Base-by-base conservation (phyloP, 495 filamentous ascomycete genomes). In the Aeminium ludgeri region DNA sequence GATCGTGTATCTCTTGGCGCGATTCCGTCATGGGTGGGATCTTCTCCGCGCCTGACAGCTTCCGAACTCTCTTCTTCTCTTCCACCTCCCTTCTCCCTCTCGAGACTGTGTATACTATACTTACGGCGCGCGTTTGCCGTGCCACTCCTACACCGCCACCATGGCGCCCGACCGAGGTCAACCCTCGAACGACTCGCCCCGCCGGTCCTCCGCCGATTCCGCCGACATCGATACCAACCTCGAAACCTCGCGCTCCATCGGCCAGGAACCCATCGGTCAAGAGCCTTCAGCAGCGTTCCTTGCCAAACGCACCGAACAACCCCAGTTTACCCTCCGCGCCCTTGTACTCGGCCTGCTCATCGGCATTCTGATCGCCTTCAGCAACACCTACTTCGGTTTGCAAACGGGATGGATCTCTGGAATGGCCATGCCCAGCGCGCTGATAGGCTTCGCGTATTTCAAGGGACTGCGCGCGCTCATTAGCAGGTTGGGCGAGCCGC, bases 401-500 rank as follows among this genome's bases (percentile, higher is more conserved):
- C 91, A 99, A 58, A 95, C 87, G 2, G 91, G 91, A 51, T 99
- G 89, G 87, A 69, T 79, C 40, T 74, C 67, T 41, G 73, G 76
- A 3, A 85, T 85, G 80, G 68, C 78, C 11, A 96, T 99, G 91
- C 91, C 91, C 0, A 78, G 86, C 1, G 82, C 84, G 8, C 61
- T 99, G 43, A 81, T 99, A 43, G 91, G 91, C n/a, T 96, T 95
- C 53, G 89, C 85, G 6, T 77, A 92, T 51, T 99, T 99, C 67
- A 83, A 86, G 53, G 44, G 33, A 20, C 18, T 51, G 12, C 38
- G 36, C 6, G 68, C 76, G 16, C 56, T 95, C 2, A 68, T 75
- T 1, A 72, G 74, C 39, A 67, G 79, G 35, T 58, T 92, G 3
- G 65, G 66, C 12, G 42, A 40, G 17, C 15, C 13, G 20, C 19